A percentile compares a stretch with the other conserved stretches of the same genome.
Conservation (phyloP, 139 green algal species). For the Chlorella vulgaris region DNA sequence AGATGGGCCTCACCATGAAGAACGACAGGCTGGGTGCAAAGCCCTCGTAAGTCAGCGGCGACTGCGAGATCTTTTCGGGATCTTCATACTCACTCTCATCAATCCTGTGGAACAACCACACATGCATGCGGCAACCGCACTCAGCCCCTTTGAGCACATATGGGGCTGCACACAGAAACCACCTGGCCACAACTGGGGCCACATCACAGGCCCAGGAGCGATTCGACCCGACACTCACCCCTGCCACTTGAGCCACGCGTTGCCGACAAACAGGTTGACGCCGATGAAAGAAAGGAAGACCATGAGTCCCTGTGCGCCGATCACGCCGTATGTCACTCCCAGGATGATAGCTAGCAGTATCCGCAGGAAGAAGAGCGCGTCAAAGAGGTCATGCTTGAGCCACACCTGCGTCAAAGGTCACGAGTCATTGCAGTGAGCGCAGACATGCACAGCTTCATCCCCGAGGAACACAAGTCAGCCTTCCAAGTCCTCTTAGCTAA, state of each 20-base stretch:
- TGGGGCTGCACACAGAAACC: background rate
- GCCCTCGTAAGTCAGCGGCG: constrained; percentile 34
- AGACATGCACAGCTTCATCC: background rate
- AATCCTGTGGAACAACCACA: constrained; percentile 24
- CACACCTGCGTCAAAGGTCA: background rate
- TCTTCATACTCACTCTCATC: constrained; percentile 39
- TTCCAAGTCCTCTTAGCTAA: no score
- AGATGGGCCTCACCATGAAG: constrained; percentile 42
- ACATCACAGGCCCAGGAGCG: background rate
- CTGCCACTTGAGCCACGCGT: constrained; percentile 38
- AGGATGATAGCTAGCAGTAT: constrained; percentile 18
- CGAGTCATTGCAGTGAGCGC: background rate
- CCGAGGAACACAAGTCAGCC: no score
- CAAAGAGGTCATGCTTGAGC: constrained; percentile 23
- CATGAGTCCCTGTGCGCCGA: constrained; percentile 35
- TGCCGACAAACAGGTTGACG: constrained; percentile 23
- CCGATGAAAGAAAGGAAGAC: constrained; percentile 37
- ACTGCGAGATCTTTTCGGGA: constrained; percentile 16
- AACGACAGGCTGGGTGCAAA: constrained; percentile 32
- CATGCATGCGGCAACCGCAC: no score
- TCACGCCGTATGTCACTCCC: constrained; percentile 28
- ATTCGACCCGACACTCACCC: background rate
- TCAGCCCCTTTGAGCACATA: no score
- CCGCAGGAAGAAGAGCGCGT: constrained; percentile 39
- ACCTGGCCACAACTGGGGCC: no score